Evolutionary conservation across 805 yeast genomes (phyloP).

Genomic region (Ascoidea asiatica): DNA sequence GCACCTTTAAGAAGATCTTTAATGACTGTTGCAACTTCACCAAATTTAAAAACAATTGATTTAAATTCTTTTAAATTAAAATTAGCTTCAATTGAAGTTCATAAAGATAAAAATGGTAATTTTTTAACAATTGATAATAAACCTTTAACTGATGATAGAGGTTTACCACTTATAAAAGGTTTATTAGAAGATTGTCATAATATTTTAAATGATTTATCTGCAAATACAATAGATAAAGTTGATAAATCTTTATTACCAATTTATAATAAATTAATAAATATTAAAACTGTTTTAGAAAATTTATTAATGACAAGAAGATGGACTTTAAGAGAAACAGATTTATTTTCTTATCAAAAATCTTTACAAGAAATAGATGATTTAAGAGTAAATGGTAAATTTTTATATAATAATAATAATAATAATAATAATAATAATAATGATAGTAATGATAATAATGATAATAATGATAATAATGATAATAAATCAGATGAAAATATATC

Average conservation of each 20-base stretch:
- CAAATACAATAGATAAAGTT: constrained; percentile 25
- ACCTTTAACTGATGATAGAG: constrained; percentile 17
- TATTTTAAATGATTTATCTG: constrained; percentile 51
- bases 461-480: constrained; percentile 13
- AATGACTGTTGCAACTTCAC: constrained; percentile 25
- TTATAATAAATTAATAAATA: constrained; percentile 47
- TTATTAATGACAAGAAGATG: constrained; percentile 87
- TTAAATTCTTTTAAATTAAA: constrained; percentile 23
- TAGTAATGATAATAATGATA: constrained; percentile 12
- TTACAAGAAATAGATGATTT: constrained; percentile 62
- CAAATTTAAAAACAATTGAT: constrained; percentile 17
- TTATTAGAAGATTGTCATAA: constrained; percentile 75
- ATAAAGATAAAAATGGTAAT: constrained; percentile 43
- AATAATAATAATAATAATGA: no score
- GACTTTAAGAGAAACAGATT: constrained; percentile 94
- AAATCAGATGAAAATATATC: no score
- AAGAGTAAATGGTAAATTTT: constrained; percentile 50
- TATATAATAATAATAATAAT: constrained; percentile 15
- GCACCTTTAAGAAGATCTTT: constrained; percentile 48
- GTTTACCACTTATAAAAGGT: constrained; percentile 48
- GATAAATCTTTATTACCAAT: constrained; percentile 42
- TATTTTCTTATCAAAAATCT: constrained; percentile 67
- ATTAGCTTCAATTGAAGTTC: constrained; percentile 28
- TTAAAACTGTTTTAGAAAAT: constrained; percentile 68
- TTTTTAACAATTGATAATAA: constrained; percentile 19